These are phyloP conservation scores for Ophiostoma novo-ulmi DNA, from an alignment of 2,329 filamentous ascomycete genomes.

Conservation along the genomic window DNA sequence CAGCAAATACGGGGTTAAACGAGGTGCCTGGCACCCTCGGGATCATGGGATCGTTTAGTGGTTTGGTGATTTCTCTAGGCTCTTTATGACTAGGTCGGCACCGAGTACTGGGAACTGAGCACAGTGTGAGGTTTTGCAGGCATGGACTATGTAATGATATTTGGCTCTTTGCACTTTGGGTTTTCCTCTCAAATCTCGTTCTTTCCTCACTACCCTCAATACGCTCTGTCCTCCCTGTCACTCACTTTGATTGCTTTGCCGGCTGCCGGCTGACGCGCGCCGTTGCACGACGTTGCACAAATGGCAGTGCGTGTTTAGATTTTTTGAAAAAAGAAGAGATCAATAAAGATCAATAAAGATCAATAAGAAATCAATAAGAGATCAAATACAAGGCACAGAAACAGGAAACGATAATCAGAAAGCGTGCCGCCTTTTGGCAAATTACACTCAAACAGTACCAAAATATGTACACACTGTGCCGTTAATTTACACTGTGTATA, in stretches of 20 bases:
- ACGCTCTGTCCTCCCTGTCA: neutral
- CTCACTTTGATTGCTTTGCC: neutral
- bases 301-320: neutral
- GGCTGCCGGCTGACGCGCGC: constrained; percentile 11
- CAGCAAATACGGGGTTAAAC: constrained; percentile 10
- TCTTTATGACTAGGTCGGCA: neutral
- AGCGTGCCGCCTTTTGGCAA: neutral
- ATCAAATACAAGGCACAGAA: neutral
- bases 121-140: neutral
- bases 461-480: neutral
- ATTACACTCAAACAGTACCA: constrained; percentile 4
- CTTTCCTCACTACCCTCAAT: neutral
- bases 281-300: constrained; percentile 22
- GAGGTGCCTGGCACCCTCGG: neutral
- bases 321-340: neutral
- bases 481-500: neutral
- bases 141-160: constrained; percentile 2
- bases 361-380: neutral
- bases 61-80: neutral
- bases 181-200: too few relatives aligned
- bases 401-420: neutral
- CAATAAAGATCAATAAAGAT: neutral
- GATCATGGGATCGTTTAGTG: neutral
- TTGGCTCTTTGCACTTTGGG: too few relatives aligned
- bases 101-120: neutral